Percentiles rank a stretch among this genome's conserved stretches.
Evolutionary conservation across 768 basidiomycete species (phyloP).

Genomic region (Suillus bovinus): DNA sequence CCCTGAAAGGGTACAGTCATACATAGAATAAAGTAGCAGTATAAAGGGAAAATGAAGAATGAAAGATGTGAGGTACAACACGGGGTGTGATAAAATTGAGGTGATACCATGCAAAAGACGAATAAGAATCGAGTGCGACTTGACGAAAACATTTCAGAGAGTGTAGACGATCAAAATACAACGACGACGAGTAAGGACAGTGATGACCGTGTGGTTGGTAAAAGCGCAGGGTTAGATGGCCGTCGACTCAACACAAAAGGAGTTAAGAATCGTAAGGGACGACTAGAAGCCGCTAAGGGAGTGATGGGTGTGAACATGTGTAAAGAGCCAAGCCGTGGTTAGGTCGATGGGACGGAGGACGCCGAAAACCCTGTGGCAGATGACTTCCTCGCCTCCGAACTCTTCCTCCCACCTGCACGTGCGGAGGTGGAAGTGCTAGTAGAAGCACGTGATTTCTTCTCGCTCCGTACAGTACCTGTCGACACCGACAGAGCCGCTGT

Average conservation of each 20-base stretch:
- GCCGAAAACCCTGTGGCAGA: not conserved
- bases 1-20: constrained; percentile 3
- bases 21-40: not conserved
- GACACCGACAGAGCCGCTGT: constrained; percentile 28
- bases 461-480: not conserved
- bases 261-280: not conserved
- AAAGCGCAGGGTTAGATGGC: not conserved
- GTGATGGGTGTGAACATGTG: not conserved
- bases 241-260: not conserved
- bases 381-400: not conserved
- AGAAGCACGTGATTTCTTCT: not conserved
- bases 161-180: not conserved
- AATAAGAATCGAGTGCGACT: not conserved
- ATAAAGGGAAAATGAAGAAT: not conserved
- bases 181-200: constrained; percentile 5
- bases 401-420: not conserved
- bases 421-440: not conserved
- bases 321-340: not conserved
- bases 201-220: not conserved
- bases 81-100: not conserved
- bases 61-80: not conserved
- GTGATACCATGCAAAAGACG: constrained; percentile 3
- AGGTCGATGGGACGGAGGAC: not conserved
- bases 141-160: not conserved
- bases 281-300: not conserved